Evolutionary conservation across 768 basidiomycete genomes (phyloP), one percentile per base, ranked within the genome.

Genomic region (Mrakia gelida): DNA sequence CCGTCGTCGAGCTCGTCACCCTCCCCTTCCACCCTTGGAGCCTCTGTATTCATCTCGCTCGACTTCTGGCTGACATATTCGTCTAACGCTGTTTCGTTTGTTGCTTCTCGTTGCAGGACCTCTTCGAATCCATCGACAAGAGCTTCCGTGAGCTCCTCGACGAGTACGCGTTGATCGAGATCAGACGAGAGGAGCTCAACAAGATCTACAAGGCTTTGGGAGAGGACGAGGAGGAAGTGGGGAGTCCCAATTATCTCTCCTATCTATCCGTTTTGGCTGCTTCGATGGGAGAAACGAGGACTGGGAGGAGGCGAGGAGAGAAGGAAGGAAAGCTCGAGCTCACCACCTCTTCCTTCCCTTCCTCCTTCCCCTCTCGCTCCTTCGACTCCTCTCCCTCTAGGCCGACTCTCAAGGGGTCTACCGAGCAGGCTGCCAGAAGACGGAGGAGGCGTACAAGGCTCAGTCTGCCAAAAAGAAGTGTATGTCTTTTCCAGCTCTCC

Each of bases 201-300:
- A 70, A 70, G 38, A 70, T 70, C 18, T 43, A 45, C 67, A 70
- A 70, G 67, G 38, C 23, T 21, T 38, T 70, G 21, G 34, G 34
- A 34, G 67, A 70, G 38, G 67, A 70, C 38, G 38, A 41, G 23
- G 34, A 38, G 18, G 38, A 70, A 26, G 88, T 70, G 34, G 67
- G 45, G 26, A 38, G 67, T 70, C 26, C 10, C 18, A 11, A 9
- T 13, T 32, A 16, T 61, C 23, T 26, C 23, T 30, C 21, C 3
- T 7, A n/a, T n/a, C 34, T n/a, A 9, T 9, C 16, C 6, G 10
- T 18, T 34, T 23, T 1, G 9, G 21, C 38, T n/a, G 23, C 0
- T 41, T 16, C 1, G 21, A 21, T 45, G 2, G 65, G 65, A 30
- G 21, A 3, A 45, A 13, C 18, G 49, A 45, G 11, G 45, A 10